phyloP scores from a whole-genome alignment of 2,329 filamentous ascomycete species.

The Aspergillus felis region DNA sequence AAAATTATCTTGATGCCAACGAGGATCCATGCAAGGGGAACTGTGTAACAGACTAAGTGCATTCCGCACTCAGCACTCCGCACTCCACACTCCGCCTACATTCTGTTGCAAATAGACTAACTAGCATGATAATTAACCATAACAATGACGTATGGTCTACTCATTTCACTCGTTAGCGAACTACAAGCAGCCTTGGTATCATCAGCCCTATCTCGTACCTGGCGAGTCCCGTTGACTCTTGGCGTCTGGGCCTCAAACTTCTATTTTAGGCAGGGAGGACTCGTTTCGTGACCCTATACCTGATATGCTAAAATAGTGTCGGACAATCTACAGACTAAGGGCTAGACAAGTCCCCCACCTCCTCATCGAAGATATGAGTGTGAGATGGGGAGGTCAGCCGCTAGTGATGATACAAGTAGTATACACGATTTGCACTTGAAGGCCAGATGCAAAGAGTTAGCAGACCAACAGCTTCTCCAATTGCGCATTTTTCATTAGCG shows the following conservation, averaged over 20 bases:
- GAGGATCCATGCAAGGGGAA: background rate
- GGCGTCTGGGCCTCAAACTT: background rate
- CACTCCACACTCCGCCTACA: background rate
- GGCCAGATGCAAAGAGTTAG: background rate
- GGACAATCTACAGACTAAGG: background rate
- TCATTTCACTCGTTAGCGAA: background rate
- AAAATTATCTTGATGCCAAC: background rate
- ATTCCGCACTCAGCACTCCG: background rate
- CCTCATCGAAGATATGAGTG: background rate
- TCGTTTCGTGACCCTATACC: background rate
- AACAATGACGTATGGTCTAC: background rate
- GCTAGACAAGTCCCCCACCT: background rate
- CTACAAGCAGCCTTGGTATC: background rate
- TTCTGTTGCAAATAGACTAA: background rate
- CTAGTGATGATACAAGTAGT: background rate
- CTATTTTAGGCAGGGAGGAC: background rate
- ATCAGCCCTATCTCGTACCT: background rate
- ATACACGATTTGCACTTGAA: background rate
- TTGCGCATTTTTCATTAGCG: background rate
- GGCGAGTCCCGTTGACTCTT: background rate
- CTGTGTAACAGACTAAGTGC: background rate
- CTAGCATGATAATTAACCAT: background rate
- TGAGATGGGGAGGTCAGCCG: background rate
- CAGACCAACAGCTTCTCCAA: background rate
- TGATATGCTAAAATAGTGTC: background rate